A percentile compares a stretch with the other conserved stretches of the same genome.
Evolutionary conservation across 1,284 basidiomycete genomes (phyloP).

Genomic region (Melampsora occidentalis): DNA sequence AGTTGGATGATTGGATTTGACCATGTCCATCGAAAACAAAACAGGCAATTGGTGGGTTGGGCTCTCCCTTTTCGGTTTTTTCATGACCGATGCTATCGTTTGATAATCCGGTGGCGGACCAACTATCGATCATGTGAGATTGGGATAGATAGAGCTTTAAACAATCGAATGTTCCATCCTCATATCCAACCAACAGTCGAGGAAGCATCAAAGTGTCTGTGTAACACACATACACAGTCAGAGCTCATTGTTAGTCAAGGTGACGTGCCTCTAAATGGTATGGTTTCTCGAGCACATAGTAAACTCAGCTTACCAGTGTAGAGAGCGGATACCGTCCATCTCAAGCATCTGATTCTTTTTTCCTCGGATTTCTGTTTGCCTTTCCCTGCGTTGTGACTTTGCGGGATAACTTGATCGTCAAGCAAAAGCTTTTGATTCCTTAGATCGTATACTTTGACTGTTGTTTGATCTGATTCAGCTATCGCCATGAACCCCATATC

Average conservation of each 20-base stretch:
- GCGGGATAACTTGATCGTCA: constrained; percentile 15
- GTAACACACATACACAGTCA: background rate
- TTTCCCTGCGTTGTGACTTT: constrained; percentile 3
- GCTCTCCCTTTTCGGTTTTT: background rate
- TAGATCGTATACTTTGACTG: constrained; percentile 34
- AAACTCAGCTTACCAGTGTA: constrained; percentile 21
- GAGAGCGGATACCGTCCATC: constrained; percentile 23
- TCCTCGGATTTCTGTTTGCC: constrained; percentile 13
- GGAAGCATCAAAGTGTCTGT: constrained; percentile 26
- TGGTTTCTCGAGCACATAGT: no score
- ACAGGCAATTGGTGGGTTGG: constrained; percentile 11
- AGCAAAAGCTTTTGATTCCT: constrained; percentile 31
- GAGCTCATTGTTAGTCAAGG: background rate
- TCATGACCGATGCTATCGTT: constrained; percentile 22
- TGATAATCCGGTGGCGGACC: constrained; percentile 14
- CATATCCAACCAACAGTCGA: constrained; percentile 31
- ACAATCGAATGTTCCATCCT: constrained; percentile 18
- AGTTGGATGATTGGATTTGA: constrained; percentile 9
- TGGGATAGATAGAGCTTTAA: constrained; percentile 19
- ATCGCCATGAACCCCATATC: constrained; percentile 38
- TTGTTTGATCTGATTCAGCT: constrained; percentile 20
- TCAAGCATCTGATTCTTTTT: constrained; percentile 12
- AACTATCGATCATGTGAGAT: constrained; percentile 42
- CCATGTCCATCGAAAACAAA: constrained; percentile 31
- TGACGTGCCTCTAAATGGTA: background rate